Evolutionary conservation across 345 rosid genomes (phyloP), one percentile per base, ranked within the genome.

Genomic region (Mallotus nudiflorus): DNA sequence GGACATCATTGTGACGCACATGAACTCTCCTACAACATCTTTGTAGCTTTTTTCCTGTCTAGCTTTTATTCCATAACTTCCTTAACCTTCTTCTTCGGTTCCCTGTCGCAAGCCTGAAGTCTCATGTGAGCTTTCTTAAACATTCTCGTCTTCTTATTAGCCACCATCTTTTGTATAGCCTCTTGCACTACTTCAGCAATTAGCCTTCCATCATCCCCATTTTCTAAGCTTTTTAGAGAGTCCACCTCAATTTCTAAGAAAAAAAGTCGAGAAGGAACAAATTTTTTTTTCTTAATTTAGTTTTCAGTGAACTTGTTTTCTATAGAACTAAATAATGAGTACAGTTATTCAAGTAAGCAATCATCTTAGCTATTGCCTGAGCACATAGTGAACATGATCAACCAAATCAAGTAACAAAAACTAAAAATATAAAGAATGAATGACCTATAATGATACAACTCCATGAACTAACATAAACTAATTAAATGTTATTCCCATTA

Each of bases 91-190:
- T 88, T 97, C 79, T 88, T 91, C 57, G 91, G 66, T 74, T 93
- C 98, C 25, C 86, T 88, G 72, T 91, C 98, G 60, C 94, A 89
- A 53, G 85, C 85, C 67, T 91, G 94, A 8, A 91, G 88, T 29
- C 85, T 82, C 77, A 81, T 24, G 49, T 88, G 86, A 48, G 97
- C 89, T 85, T 91, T 93, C 81, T 93, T 93, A 67, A 85, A 89
- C 94, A 89, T 84, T 80, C 90, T 85, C 84, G 75, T 81, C 86
- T 93, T 91, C 82, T 91, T 97, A 69, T 93, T 92, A 1, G 96
- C 89, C 74, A 93, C 98, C 97, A 91, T 89, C 80, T 93, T 93
- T 82, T 84, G 83, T 65, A 93, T 78, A 61, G 96, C 93, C 75
- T 93, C 98, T 15, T 89, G 88, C 51, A 91, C 97, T 72, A 91